These are phyloP conservation scores for Neckera pumila DNA, from an alignment of 225 moss, liverwort and hornwort genomes.

Conservation along the genomic window DNA sequence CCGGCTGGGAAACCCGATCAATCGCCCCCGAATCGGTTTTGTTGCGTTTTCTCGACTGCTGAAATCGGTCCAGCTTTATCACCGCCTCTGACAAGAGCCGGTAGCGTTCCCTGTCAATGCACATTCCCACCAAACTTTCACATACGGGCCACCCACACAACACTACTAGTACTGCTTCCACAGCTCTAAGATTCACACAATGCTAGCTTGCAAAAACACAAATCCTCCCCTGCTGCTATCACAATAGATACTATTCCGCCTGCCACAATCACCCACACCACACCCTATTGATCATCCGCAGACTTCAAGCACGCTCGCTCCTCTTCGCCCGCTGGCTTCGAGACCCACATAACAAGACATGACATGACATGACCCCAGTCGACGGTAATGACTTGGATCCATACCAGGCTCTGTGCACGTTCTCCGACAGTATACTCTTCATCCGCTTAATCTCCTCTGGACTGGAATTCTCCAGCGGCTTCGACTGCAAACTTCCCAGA, in stretches of 20 bases:
- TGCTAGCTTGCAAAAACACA: not conserved
- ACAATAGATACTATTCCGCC: not conserved
- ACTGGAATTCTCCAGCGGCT: conserved; percentile 35
- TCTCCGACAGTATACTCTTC: conserved; percentile 30
- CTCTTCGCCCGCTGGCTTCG: not conserved
- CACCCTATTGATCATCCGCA: not conserved
- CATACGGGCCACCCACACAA: not conserved
- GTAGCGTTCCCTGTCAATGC: conserved; percentile 32
- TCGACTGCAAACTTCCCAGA: conserved; percentile 57
- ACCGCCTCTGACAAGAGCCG: conserved; percentile 35
- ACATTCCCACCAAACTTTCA: conserved; percentile 4
- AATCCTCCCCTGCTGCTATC: not conserved
- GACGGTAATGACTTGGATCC: not conserved
- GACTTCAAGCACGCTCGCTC: not conserved
- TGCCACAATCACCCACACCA: not conserved
- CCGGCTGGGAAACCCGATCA: conserved; percentile 50
- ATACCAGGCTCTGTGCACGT: conserved; percentile 26
- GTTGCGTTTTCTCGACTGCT: conserved; percentile 54
- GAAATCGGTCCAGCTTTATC: conserved; percentile 54
- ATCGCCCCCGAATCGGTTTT: conserved; percentile 36
- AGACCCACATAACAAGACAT: not conserved
- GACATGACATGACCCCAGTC: not conserved
- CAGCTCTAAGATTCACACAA: not conserved
- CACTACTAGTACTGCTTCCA: not conserved
- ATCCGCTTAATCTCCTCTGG: conserved; percentile 69